Base-by-base conservation (phyloP, 352 stramenopile genomes). In the Achlya hypogyna region DNA sequence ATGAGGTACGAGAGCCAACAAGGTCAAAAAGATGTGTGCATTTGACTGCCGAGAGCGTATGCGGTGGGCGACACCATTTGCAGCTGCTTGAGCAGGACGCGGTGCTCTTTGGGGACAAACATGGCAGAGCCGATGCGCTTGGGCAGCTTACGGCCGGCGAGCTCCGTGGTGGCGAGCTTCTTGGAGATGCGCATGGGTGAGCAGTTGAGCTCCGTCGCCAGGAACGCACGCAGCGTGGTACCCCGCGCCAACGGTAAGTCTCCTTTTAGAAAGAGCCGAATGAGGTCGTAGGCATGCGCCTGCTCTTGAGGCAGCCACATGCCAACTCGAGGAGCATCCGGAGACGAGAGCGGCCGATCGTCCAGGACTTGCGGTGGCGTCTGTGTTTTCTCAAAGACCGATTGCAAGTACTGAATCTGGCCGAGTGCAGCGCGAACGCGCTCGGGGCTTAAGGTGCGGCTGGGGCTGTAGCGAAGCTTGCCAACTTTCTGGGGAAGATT, bases 171-270 rank as follows among this genome's bases (percentile, higher is more conserved):
- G 2, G 49, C 70, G 28, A 90, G 69, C 69, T 90, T 90, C 77
- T 90, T 90, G 42, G 82, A 90, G 66, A 90, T 84, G 18, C 82
- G 75, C 82, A 90, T 90, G 25, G 82, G 82, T 53, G 87, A 77
- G 69, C 82, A 91, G 65, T 91, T 77, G 0, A 91, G 71, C 51
- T 86, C 74, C 62, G 87, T 75, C 1, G 82, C 82, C 38, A 91
- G 71, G 70, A 86, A 91, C 25, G 79, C 78, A n/a, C 82, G 77
- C 31, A 91, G 70, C 18, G 78, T 87, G 52, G 82, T 88, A 65
- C 82, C 82, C 70, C 86, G 87, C 69, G 86, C 79, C 32, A 91
- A 78, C 28, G 78, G 73, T 28, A 91, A 56, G 31, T 56, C 49
- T 10, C 49, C 49, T 10, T 10, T 10, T 16, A 56, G 12, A 56